Evolutionary conservation across 495 filamentous ascomycete genomes (phyloP).

Genomic region (Penicillium ucsense): DNA sequence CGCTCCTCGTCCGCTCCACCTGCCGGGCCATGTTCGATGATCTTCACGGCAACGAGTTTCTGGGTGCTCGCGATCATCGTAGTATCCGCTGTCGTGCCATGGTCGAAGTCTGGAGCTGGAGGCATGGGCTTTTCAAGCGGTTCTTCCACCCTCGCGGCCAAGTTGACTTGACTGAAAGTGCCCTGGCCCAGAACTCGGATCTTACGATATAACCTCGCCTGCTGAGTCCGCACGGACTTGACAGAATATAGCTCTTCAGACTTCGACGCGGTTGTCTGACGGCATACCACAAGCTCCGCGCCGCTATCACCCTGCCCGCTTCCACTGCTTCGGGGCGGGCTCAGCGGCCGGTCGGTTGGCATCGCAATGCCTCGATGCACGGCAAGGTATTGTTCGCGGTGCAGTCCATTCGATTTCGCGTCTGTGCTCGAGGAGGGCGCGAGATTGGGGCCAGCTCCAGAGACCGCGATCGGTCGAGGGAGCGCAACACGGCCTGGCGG

Average conservation of each 20-base stretch:
- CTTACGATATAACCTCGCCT: conserved; percentile 53
- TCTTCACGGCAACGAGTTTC: conserved; percentile 84
- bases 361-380: conserved; percentile 60
- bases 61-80: conserved; percentile 39
- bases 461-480: conserved; percentile 64
- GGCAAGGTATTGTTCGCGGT: conserved; percentile 73
- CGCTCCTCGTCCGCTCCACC: conserved; percentile 85
- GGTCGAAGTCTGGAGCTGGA: conserved; percentile 19
- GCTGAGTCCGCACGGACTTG: conserved; percentile 36
- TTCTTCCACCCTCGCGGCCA: conserved; percentile 58
- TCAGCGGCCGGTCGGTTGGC: conserved; percentile 54
- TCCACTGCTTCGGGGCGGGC: conserved; percentile 56
- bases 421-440: conserved; percentile 31
- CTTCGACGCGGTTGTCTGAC: conserved; percentile 8
- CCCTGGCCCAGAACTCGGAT: conserved; percentile 79
- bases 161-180: conserved; percentile 87
- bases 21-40: conserved; percentile 87
- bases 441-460: conserved; percentile 38
- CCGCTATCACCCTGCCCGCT: conserved; percentile 31
- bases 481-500: conserved; percentile 56
- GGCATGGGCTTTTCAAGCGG: conserved; percentile 11
- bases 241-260: conserved; percentile 34
- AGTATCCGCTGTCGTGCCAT: conserved; percentile 21
- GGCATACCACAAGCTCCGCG: conserved; percentile 22
- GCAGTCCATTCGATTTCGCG: conserved; percentile 46